Conservation (phyloP, 23 red algal species). For the Gracilaria vermiculophylla region DNA sequence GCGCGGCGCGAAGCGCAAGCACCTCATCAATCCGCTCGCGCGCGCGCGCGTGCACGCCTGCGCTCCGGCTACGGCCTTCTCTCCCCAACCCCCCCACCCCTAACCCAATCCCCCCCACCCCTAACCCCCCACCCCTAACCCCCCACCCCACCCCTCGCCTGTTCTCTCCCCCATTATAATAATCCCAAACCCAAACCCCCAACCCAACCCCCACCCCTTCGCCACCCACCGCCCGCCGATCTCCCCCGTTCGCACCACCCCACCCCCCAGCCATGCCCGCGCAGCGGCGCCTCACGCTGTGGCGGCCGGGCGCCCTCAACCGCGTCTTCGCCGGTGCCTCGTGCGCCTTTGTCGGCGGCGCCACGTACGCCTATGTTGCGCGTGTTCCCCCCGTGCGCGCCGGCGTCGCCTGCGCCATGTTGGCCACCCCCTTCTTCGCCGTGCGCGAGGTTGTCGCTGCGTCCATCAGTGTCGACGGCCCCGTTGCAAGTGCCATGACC, state of each 20-base stretch:
- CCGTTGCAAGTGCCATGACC: constrained; percentile 28
- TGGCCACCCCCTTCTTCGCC: constrained; percentile 49
- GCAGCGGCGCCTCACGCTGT: not conserved
- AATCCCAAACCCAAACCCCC: not conserved
- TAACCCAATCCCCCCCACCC: not conserved
- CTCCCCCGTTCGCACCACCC: not conserved
- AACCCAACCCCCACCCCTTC: not conserved
- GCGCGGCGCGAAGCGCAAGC: too few relatives aligned
- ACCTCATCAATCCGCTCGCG: too few relatives aligned
- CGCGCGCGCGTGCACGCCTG: not conserved
- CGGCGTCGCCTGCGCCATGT: not conserved
- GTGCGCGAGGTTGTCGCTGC: constrained; percentile 34
- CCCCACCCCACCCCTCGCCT: not conserved
- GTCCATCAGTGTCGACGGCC: not conserved
- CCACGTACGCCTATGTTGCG: constrained; percentile 8
- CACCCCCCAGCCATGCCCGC: not conserved
- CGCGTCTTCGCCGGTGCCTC: constrained; percentile 10
- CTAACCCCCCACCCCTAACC: not conserved
- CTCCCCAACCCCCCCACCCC: not conserved
- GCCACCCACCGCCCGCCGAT: not conserved
- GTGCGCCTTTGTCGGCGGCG: constrained; percentile 10
- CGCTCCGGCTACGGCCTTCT: not conserved
- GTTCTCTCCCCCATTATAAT: too few relatives aligned
- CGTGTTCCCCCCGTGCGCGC: not conserved
- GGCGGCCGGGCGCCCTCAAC: not conserved